Evolutionary conservation across 352 stramenopile genomes (phyloP).

Genomic region (Pythium vanterpoolii): DNA sequence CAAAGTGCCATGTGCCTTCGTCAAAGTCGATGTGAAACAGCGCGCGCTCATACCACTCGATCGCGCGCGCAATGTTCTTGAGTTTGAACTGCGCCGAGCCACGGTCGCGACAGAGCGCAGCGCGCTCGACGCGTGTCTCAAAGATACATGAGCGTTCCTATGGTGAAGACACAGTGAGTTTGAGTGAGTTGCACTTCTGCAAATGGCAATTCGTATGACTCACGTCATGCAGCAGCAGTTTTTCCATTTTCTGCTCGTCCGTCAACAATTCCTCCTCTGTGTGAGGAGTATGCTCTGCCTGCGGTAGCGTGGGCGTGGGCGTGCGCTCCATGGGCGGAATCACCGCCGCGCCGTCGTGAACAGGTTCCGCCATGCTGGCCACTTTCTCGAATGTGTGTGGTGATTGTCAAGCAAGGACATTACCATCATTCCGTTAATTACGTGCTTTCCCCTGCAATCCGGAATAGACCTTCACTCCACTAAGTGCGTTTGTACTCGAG

Average conservation of each 20-base stretch:
- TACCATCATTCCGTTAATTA: conserved; percentile 18
- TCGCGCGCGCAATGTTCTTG: conserved; percentile 38
- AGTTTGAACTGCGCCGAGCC: conserved; percentile 59
- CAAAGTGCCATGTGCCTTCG: conserved; percentile 82
- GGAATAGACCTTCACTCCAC: neutral
- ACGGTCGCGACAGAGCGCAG: conserved; percentile 55
- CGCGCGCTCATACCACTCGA: conserved; percentile 75
- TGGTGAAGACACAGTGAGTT: neutral
- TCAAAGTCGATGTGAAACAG: conserved; percentile 84
- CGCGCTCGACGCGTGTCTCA: conserved; percentile 71
- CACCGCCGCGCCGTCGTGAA: neutral
- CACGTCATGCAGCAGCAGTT: conserved; percentile 20
- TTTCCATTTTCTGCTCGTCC: conserved; percentile 18
- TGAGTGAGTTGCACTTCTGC: neutral
- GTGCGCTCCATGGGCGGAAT: neutral
- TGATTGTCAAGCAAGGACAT: neutral
- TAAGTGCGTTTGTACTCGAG: conserved; percentile 6
- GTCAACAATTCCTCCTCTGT: conserved; percentile 4
- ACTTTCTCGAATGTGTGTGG: conserved; percentile 6
- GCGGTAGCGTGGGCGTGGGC: neutral
- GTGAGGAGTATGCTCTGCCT: neutral
- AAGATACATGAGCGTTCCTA: conserved; percentile 85
- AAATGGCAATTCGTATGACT: neutral
- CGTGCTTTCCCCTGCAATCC: neutral
- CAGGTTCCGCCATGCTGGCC: neutral